Conservation (phyloP, 1,284 basidiomycete species). For the Melampsora medusae region DNA sequence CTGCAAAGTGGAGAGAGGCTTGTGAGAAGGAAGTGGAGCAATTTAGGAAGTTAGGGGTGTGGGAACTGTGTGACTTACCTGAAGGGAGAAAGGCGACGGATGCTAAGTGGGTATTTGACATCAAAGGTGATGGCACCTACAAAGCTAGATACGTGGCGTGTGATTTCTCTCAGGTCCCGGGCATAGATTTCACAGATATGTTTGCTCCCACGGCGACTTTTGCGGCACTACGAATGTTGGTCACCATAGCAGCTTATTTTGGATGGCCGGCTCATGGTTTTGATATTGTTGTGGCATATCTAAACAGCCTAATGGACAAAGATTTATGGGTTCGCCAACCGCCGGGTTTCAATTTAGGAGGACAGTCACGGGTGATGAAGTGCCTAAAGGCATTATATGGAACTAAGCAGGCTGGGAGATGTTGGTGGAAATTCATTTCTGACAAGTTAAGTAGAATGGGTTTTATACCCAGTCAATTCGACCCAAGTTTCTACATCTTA, state of each 20-base stretch:
- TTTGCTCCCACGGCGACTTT: conserved; percentile 7
- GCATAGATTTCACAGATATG: neutral
- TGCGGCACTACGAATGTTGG: neutral
- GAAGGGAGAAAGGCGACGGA: neutral
- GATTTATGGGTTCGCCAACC: conserved; percentile 15
- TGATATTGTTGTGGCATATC: conserved; percentile 7
- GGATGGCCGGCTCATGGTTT: neutral
- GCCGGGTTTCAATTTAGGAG: neutral
- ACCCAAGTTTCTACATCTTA: neutral
- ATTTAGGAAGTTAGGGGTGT: neutral
- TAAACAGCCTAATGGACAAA: conserved; percentile 12
- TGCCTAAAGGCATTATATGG: conserved; percentile 14
- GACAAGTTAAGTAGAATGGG: neutral
- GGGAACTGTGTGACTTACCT: neutral
- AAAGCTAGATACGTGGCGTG: conserved; percentile 17
- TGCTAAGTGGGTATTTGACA: conserved; percentile 15
- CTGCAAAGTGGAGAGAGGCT: neutral
- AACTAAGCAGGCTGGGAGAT: neutral
- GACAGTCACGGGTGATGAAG: neutral
- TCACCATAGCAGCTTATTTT: neutral
- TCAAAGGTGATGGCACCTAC: neutral
- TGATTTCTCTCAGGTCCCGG: neutral
- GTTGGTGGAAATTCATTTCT: neutral
- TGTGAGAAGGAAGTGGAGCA: neutral
- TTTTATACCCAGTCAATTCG: neutral